phyloP scores from a whole-genome alignment of 2,329 filamentous ascomycete genomes.

The Sporothrix curviconia region DNA sequence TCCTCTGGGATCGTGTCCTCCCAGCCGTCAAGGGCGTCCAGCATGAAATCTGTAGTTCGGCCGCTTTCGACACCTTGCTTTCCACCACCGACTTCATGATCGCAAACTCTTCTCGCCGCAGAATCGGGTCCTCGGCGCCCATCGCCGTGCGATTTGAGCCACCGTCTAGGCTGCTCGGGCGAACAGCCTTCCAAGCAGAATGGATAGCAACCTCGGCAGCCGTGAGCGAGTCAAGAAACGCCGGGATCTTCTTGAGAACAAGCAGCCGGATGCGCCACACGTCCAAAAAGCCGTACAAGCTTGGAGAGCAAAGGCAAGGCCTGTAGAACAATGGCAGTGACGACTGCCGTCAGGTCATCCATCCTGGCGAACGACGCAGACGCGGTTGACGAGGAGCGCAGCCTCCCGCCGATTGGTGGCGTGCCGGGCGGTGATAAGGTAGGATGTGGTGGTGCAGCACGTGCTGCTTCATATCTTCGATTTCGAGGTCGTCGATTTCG shows the following conservation, averaged over 20 bases:
- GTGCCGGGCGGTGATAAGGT: slow-evolving; percentile 46
- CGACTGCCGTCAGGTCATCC: slow-evolving; percentile 82
- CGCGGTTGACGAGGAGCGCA: slow-evolving; percentile 34
- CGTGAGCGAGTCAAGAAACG: slow-evolving; percentile 58
- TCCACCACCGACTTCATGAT: slow-evolving; percentile 60
- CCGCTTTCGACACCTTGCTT: slow-evolving; percentile 61
- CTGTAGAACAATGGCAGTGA: slow-evolving; percentile 88
- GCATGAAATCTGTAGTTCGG: slow-evolving; percentile 73
- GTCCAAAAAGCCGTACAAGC: slow-evolving; percentile 64
- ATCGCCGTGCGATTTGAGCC: slow-evolving; percentile 18
- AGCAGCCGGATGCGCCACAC: slow-evolving; percentile 71
- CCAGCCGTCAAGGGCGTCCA: slow-evolving; percentile 78
- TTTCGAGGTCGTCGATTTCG: slow-evolving; percentile 61
- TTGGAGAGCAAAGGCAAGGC: slow-evolving; percentile 74
- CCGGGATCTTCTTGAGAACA: slow-evolving; percentile 67
- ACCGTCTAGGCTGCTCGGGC: slow-evolving; percentile 13
- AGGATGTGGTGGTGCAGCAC: slow-evolving; percentile 75
- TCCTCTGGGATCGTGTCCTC: slow-evolving; percentile 75
- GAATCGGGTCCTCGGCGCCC: slow-evolving; percentile 20
- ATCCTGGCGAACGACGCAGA: slow-evolving; percentile 57
- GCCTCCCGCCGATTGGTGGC: slow-evolving; percentile 23
- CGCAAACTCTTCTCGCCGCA: slow-evolving; percentile 41
- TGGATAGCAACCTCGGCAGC: slow-evolving; percentile 59
- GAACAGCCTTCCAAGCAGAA: slow-evolving; percentile 60
- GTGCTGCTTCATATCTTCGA: slow-evolving; percentile 85